Base-by-base conservation (phyloP, 73 alveolate genomes). In the Paramecium pentaurelia region DNA sequence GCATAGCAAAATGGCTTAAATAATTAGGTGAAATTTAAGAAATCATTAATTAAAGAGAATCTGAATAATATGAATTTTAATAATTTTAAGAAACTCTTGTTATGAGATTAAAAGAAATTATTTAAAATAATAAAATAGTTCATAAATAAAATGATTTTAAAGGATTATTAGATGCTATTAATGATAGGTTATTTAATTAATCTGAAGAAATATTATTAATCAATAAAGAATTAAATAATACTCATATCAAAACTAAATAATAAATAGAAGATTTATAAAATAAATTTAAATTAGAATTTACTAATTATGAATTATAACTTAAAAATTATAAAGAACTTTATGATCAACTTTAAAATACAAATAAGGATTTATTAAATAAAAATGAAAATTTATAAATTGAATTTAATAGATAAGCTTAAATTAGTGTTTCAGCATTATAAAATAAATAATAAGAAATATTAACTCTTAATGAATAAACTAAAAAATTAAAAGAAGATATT, bases 21-120 rank as follows among this genome's bases (percentile, higher is more conserved):
- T 34, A 77, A 77, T 77, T 77, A n/a, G 42, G 47, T 9, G 90
- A 77, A 47, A 77, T 77, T n/a, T 20, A 77, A 47, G 87, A 73
- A 73, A 73, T 73, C 40, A 73, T 73, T 16, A 73, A 73, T 37
- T 40, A 73, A 77, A 77, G 90, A 22, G 71, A 40, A 40, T 37
- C 34, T 12, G 71, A 77, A 25, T 22, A 40, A 44, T 40, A 30
- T 27, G 71, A 77, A 47, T 77, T 77, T 40, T 27, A 77, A 30
- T 40, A 40, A 7, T 77, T 77, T 42, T 22, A 77, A 60, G 71
- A 40, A 12, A 37, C 87, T 1, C 87, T 73, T 8, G 36, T 73
- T 7, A 34, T 34, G 58, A 73, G 87, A 73, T 40, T 73, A 20
- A 73, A 73, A 36, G 87, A 73, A 32, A 73, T 73, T 6, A 73